Percentiles rank a stretch among this genome's conserved stretches.
Evolutionary conservation across 2,329 filamentous ascomycete genomes (phyloP).

Genomic region (Stemphylium lycopersici): DNA sequence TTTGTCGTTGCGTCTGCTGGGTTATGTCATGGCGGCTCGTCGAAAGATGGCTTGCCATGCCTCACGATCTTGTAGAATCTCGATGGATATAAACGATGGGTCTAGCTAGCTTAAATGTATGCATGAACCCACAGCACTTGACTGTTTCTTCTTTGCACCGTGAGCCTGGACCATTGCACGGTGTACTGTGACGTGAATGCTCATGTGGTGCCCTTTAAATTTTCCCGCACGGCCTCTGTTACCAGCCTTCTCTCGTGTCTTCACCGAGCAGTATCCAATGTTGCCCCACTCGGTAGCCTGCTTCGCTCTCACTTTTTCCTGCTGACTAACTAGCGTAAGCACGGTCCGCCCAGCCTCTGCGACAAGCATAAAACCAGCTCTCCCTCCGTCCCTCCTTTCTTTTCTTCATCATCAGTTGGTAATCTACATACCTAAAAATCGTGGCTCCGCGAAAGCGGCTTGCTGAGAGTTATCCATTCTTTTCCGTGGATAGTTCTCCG

Average conservation of each 20-base stretch:
- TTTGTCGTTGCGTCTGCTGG: conserved; percentile 22
- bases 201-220: neutral
- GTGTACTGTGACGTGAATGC: neutral
- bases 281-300: neutral
- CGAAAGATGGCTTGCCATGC: conserved; percentile 23
- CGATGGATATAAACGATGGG: conserved; percentile 26
- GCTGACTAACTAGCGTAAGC: conserved; percentile 11
- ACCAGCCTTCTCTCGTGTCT: neutral
- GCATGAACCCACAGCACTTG: conserved; percentile 30
- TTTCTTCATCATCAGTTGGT: conserved; percentile 47
- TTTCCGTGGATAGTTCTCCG: conserved; percentile 50
- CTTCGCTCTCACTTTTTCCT: neutral
- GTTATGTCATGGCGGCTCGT: conserved; percentile 21
- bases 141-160: neutral
- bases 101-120: conserved; percentile 43
- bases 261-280: neutral
- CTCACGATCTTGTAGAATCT: conserved; percentile 30
- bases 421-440: conserved; percentile 44
- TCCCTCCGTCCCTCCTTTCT: conserved; percentile 29
- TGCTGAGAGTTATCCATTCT: conserved; percentile 50
- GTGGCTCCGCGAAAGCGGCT: conserved; percentile 51
- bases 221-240: neutral
- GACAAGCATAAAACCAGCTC: conserved; percentile 22
- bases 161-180: neutral
- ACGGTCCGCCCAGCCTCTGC: neutral